Evolutionary conservation across 2,329 filamentous ascomycete genomes (phyloP).

Genomic region (Erysiphe pulchra): DNA sequence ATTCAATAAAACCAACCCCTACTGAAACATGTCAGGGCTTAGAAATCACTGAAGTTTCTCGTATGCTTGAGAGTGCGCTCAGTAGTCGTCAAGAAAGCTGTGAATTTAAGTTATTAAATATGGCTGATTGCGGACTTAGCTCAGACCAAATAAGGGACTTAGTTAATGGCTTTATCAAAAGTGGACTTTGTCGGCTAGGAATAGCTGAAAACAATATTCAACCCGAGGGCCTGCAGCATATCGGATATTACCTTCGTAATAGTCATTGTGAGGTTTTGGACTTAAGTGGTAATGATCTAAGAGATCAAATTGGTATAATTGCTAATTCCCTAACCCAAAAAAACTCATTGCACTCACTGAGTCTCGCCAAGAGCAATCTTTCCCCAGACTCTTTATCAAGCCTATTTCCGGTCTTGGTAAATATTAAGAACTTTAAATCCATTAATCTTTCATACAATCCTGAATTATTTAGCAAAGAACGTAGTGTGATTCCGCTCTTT

Average conservation of each 20-base stretch:
- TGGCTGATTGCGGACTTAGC: slow-evolving; percentile 54
- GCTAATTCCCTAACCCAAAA: slow-evolving; percentile 25
- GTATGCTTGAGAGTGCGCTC: slow-evolving; percentile 49
- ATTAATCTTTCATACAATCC: slow-evolving; percentile 82
- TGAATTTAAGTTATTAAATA: slow-evolving; percentile 55
- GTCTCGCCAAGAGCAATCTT: slow-evolving; percentile 66
- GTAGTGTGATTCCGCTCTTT: slow-evolving; percentile 49
- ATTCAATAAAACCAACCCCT: slow-evolving; percentile 1
- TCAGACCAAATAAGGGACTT: slow-evolving; percentile 47
- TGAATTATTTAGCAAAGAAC: slow-evolving; percentile 45
- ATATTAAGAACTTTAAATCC: slow-evolving; percentile 53
- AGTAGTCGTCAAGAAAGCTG: slow-evolving; percentile 51
- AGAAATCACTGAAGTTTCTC: slow-evolving; percentile 18
- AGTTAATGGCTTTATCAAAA: slow-evolving; percentile 58
- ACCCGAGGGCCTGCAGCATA: slow-evolving; percentile 44
- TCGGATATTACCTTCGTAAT: slow-evolving; percentile 49
- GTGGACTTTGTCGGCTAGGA: slow-evolving; percentile 54
- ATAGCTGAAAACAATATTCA: slow-evolving; percentile 64
- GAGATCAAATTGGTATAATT: slow-evolving; percentile 26
- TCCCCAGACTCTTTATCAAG: slow-evolving; percentile 44
- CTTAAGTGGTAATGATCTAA: slow-evolving; percentile 57
- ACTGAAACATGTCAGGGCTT: slow-evolving; percentile 1
- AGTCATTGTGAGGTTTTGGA: slow-evolving; percentile 72
- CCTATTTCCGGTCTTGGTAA: slow-evolving; percentile 47
- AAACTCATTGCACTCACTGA: slow-evolving; percentile 50